Base-by-base conservation (phyloP, 495 filamentous ascomycete species). In the Cetradonia linearis region DNA sequence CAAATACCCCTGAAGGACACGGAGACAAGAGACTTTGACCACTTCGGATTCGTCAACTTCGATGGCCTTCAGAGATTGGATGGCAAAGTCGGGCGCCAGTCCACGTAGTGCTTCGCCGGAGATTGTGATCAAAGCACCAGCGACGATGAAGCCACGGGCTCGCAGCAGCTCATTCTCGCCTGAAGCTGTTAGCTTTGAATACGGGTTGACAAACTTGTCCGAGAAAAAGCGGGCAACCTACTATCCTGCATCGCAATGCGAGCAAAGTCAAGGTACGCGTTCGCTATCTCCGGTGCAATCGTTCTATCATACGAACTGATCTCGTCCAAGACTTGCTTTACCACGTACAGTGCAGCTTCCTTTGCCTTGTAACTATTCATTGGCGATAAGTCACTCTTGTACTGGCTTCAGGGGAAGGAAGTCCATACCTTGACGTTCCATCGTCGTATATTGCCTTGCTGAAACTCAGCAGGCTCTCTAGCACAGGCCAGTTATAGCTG, bases 1-100 rank as follows among this genome's bases (percentile, higher is more conserved):
- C 30, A 95, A 76, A 56, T 92, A 87, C 67, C 88, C 86, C 70
- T 96, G 91, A 44, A 96, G 70, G 1, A 89, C 85, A 62, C 91
- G 92, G 60, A 97, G 87, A 69, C 88, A 91, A 14, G 93, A 83
- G 30, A 95, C 94, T 70, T 91, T 87, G 31, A 97, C 91, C 36
- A 98, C 78, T 67, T 95, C 91, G 5, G 88, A 83, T 7, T 83
- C 72, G 56, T 96, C 92, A 27, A 76, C 71, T 20, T 82, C 79
- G 56, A 95, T 86, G 30, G 84, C 83, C 38, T 86, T 83, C 53
- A 96, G 76, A 2, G 88, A 84, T 37, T 81, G 80, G 58, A 93
- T 83, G 58, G 95, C 77, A 62, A 96, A 84, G 20, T 79, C 77
- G 2, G 74, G 66, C 5, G 80, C 75, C 27, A 80, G 73, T 55